Evolutionary conservation across 83 land plant species (phyloP).

Genomic region (Diphasiastrum complanatum): DNA sequence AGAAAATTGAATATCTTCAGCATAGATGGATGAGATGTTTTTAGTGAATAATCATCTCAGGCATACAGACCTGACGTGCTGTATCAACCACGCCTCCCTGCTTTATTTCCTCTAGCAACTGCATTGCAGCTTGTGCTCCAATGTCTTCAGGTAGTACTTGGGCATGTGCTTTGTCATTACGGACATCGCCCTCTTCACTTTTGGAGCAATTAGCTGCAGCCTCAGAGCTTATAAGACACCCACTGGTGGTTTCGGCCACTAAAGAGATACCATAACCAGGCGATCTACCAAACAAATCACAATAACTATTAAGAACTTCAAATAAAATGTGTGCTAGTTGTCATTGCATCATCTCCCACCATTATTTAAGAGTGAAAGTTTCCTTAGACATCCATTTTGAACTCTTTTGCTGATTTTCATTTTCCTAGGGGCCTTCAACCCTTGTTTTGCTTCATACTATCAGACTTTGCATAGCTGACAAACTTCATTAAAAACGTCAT

Average conservation of each 20-base stretch:
- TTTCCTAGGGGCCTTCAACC: too few species aligned
- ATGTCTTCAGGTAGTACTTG: slow-evolving; percentile 66
- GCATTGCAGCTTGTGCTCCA: slow-evolving; percentile 60
- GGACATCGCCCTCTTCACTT: slow-evolving; percentile 27
- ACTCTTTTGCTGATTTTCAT: too few species aligned
- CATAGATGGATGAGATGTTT: background rate
- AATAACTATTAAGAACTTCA: too few species aligned
- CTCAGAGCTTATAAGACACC: slow-evolving; percentile 82
- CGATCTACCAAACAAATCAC: too few species aligned
- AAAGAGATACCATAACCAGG: slow-evolving; percentile 94
- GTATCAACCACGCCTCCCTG: slow-evolving; percentile 98
- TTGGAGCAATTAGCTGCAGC: slow-evolving; percentile 38
- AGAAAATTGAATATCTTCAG: slow-evolving; percentile 1
- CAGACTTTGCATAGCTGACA: too few species aligned
- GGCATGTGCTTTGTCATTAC: slow-evolving; percentile 33
- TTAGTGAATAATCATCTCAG: background rate
- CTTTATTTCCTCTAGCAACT: slow-evolving; percentile 69
- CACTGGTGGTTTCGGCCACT: slow-evolving; percentile 87
- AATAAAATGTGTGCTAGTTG: too few species aligned
- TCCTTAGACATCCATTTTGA: too few species aligned
- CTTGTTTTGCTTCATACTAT: too few species aligned
- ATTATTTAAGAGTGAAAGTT: too few species aligned
- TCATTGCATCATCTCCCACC: too few species aligned
- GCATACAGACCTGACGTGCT: slow-evolving; percentile 76
- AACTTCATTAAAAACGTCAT: too few species aligned